Evolutionary conservation across 2,329 filamentous ascomycete genomes (phyloP), one percentile per base, ranked within the genome.

Genomic region (Penicillium sp.): DNA sequence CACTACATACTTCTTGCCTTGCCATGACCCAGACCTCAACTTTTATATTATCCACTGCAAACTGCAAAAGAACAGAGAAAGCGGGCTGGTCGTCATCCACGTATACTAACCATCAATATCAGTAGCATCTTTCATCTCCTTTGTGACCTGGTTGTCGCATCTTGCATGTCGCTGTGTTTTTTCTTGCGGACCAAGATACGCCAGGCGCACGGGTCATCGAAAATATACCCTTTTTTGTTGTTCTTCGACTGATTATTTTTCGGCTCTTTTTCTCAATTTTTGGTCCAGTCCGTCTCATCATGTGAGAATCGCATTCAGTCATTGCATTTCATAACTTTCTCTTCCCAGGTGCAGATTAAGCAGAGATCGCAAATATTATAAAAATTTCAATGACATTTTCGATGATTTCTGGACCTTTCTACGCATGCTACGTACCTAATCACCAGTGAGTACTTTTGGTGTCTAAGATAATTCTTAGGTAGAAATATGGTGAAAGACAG

Each of bases 221-320:
- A 25, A 51, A 30, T 46, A 56, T 53, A 57, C 54, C 53, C 50
- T 46, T 46, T 25, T 53, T 5, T 27, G 2, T 5, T 27, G 2
- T 35, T 39, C 35, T 31, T 49, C 36, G 14, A 27, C 24, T 10
- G 7, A 38, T 25, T 31, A 14, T 1, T 33, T 33, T 20, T 38
- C 9, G 35, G 35, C 10, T 18, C 16, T 20, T 11, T 36, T 16
- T 36, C 5, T 8, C 31, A 33, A 5, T 33, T 16, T 16, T 33
- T 33, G 14, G 31, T 16, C n/a, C n/a, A 13, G n/a, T 22, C 20
- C 13, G 2, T 33, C 14, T n/a, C 13, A 13, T 33, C 30, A 27
- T n/a, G n/a, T n/a, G n/a, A n/a, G n/a, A 7, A 9, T 9, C 16
- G 35, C 35, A 38, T 38, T 38, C 9, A 20, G 4, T 13, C 9